phyloP scores from a whole-genome alignment of 441 rosid genomes.

The Pelargonium cotyledonis region DNA sequence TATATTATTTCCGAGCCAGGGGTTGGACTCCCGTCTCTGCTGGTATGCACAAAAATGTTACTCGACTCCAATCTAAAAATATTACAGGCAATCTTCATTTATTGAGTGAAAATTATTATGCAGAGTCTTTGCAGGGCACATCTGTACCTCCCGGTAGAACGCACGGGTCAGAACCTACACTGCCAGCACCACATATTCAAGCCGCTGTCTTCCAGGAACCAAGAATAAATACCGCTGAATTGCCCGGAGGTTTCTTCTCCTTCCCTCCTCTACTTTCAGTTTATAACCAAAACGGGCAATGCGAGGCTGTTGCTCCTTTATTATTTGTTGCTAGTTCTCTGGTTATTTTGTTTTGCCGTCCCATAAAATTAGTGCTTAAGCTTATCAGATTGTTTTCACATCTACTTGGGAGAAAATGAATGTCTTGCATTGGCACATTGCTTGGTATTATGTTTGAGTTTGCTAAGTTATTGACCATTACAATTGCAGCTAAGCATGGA shows the following conservation, averaged over 20 bases:
- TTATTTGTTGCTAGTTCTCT: not conserved
- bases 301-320: not conserved
- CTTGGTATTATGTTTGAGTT: not conserved
- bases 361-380: too few species aligned
- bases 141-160: constrained; percentile 28
- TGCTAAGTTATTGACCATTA: too few species aligned
- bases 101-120: constrained; percentile 10
- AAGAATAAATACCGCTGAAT: constrained; percentile 31
- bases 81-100: constrained; percentile 4
- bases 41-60: constrained; percentile 29
- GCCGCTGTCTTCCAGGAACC: constrained; percentile 41
- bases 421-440: not conserved
- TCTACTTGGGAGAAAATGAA: not conserved
- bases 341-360: too few species aligned
- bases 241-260: constrained; percentile 40
- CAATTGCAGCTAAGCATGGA: constrained; percentile 27
- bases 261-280: not conserved
- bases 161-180: constrained; percentile 33
- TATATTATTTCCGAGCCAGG: constrained; percentile 56
- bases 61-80: not conserved
- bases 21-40: constrained; percentile 43
- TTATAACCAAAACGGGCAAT: not conserved
- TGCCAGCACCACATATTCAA: constrained; percentile 40
- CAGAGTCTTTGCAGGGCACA: constrained; percentile 30
- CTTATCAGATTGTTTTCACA: too few species aligned